A percentile compares a stretch with the other conserved stretches of the same genome.
Evolutionary conservation across 441 rosid species (phyloP).

Genomic region (Aleurites moluccanus): DNA sequence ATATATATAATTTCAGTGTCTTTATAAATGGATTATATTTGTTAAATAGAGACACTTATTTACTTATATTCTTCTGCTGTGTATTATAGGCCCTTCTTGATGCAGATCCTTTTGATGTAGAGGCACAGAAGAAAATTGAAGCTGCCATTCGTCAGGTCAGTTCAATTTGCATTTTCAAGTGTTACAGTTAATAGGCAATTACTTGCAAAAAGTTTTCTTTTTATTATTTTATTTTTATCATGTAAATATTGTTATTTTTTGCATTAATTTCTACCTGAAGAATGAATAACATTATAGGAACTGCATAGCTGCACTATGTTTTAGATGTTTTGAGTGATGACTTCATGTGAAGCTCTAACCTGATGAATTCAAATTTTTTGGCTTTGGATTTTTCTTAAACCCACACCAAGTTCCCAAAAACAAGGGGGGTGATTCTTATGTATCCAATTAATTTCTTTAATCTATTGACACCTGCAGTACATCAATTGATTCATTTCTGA

Average conservation of each 20-base stretch:
- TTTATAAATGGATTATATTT: background rate
- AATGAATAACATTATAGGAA: background rate
- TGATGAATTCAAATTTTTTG: background rate
- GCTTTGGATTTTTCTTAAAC: background rate
- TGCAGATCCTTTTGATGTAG: conserved; percentile 98
- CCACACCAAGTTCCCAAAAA: background rate
- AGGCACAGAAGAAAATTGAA: conserved; percentile 96
- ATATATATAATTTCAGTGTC: too few relatives aligned
- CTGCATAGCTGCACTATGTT: background rate
- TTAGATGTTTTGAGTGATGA: background rate
- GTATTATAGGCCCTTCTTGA: conserved; percentile 73
- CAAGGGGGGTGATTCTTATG: background rate
- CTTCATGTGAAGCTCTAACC: background rate
- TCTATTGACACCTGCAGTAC: background rate
- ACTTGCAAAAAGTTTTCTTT: background rate
- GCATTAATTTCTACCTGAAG: background rate
- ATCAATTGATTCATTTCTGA: background rate
- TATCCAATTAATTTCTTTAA: background rate
- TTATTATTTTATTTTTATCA: background rate
- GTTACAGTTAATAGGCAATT: conserved; percentile 10
- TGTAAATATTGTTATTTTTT: background rate
- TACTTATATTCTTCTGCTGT: conserved; percentile 4
- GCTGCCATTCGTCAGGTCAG: conserved; percentile 94
- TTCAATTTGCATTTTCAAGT: conserved; percentile 15
- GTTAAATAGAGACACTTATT: conserved; percentile 9